Evolutionary conservation across 2,329 filamentous ascomycete genomes (phyloP), one percentile per base, ranked within the genome.

Genomic region (Colletotrichum higginsianum): DNA sequence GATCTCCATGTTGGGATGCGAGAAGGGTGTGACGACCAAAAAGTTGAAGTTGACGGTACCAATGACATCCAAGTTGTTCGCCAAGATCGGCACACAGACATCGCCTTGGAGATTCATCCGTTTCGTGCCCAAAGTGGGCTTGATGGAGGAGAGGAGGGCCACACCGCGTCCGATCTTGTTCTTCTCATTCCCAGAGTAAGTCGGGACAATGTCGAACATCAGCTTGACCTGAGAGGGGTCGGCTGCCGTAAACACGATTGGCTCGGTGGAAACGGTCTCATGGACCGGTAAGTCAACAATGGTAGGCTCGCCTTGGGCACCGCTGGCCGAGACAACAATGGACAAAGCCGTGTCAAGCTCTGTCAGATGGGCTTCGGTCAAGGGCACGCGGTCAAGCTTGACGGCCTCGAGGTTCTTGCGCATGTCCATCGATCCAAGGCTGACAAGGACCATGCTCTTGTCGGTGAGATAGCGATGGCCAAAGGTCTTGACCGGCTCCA

Each of bases 11-110:
- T 97, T 97, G 8, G 94, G 94, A 80, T 98, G 96, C 21, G 91
- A 89, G 82, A 99, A 99, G 0, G 96, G 96, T 0, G 94, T 98
- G 76, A 99, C 95, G 78, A 98, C 90, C 42, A 98, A 84, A 80
- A 98, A 98, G 81, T 98, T 98, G 86, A 99, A 99, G 77, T 97
- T 98, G 75, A 99, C 94, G 0, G 92, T 91, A 18, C 96, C 97
- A 75, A 99, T 98, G 12, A 98, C 92, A 72, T 98, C 96, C 44
- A 98, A 84, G 71, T 89, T 94, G 46, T 92, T 91, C 42, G 93
- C 93, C 78, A 98, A 88, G 73, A 99, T 96, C 0, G 96, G 96
- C 12, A 99, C 93, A 71, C 93, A 96, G 47, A 97, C 90, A 78
- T 98, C 96, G 23, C 95, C 95, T 80, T 98, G 95, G 11, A 99